Evolutionary conservation across 805 yeast species (phyloP).

Genomic region (Candida ortonii): DNA sequence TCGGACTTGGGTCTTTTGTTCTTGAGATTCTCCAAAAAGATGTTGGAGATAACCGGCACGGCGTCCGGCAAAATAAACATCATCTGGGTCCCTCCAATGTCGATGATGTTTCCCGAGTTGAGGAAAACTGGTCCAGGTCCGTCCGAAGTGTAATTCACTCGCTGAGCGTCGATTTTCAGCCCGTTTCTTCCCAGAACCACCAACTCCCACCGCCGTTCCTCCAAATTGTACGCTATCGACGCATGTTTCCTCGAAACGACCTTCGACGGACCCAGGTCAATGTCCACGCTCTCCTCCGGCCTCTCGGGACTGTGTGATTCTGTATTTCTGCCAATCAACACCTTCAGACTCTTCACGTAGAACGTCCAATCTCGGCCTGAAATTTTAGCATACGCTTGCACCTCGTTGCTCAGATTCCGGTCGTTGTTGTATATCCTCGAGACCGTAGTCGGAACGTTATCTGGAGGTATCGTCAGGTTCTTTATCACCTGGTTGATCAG

Average conservation of each 20-base stretch:
- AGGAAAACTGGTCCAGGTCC: conserved; percentile 49
- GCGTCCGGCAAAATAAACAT: conserved; percentile 96
- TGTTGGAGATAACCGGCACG: conserved; percentile 61
- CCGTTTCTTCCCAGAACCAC: conserved; percentile 88
- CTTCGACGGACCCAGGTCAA: conserved; percentile 94
- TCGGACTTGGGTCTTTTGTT: conserved; percentile 25
- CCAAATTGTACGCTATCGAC: conserved; percentile 69
- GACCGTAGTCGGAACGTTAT: conserved; percentile 62
- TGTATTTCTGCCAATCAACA: conserved; percentile 87
- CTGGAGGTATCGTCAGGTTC: conserved; percentile 66
- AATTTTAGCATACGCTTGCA: conserved; percentile 97
- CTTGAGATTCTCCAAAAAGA: conserved; percentile 39
- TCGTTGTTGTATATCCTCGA: conserved; percentile 72
- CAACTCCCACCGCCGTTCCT: conserved; percentile 81
- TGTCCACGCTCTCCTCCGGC: conserved; percentile 49
- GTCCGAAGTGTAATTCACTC: conserved; percentile 38
- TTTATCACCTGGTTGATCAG: conserved; percentile 73
- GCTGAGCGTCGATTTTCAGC: conserved; percentile 78
- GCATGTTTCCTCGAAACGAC: conserved; percentile 96
- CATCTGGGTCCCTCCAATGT: conserved; percentile 97
- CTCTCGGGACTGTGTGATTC: conserved; percentile 25
- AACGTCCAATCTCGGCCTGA: conserved; percentile 94
- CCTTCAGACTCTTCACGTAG: conserved; percentile 74
- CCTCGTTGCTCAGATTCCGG: conserved; percentile 64
- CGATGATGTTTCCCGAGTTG: conserved; percentile 85